Evolutionary conservation across 345 rosid species (phyloP), one percentile per base, ranked within the genome.

Genomic region (Populus ilicifolia): DNA sequence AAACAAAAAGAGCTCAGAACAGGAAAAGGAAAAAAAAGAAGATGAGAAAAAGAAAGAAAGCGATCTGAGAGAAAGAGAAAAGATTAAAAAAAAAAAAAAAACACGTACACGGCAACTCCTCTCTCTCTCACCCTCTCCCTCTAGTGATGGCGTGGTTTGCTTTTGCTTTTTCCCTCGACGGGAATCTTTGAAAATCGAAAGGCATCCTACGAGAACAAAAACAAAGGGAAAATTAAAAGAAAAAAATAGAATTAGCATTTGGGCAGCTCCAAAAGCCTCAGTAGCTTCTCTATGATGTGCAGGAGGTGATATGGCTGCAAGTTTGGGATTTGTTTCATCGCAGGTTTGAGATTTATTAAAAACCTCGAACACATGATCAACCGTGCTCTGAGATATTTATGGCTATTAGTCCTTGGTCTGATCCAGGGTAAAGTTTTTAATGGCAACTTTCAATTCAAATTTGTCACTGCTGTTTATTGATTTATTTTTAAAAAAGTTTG

Each of bases 181-280:
- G 84, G 91, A 89, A 89, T 89, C 91, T 89, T 86, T 86, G 88
- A 86, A 88, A 86, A 85, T 87, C 71, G 33, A 79, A 76, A 82
- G 77, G 79, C 83, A 72, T 66, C 79, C 52, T 52, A 38, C 38
- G 4, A 81, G 65, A 69, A 25, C 59, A 50, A 73, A 44, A 50
- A 79, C 36, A 73, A 10, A 75, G 29, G 12, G 75, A 67, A 27
- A 68, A 67, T 33, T 33, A 33, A 43, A 23, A 69, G 33, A 8
- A 18, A 71, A 36, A 25, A 0, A 33, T 27, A 54, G 3, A 70
- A 5, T 13, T 8, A 48, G 36, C 36, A 0, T 33, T 64, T 6
- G 69, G 77, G 77, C 79, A 67, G 39, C 23, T 39, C 43, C 43
- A 39, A 9, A 9, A 39, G 8, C 43, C 43, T 39, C 43, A 9